Percentiles rank a stretch among this genome's conserved stretches.
These are phyloP conservation scores for Venturia oleaginea DNA, from an alignment of 2,329 filamentous ascomycete genomes.

Conservation along the genomic window DNA sequence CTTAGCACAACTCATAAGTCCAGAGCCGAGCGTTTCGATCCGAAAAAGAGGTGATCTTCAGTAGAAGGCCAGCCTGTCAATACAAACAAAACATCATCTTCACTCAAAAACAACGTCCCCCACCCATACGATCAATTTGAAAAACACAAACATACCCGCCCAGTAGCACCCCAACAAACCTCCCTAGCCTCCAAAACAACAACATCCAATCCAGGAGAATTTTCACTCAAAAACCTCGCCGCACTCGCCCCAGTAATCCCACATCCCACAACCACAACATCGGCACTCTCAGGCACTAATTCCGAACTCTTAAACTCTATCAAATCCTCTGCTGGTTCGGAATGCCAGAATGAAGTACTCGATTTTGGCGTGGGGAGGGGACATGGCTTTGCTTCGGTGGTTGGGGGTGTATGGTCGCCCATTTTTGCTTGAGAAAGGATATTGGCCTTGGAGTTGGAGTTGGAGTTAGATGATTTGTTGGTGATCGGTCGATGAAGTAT, in stretches of 20 bases:
- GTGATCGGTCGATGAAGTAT: background rate
- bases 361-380: constrained; percentile 51
- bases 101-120: too few species aligned
- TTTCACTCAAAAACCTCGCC: constrained; percentile 48
- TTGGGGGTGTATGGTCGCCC: background rate
- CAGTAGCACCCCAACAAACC: constrained; percentile 75
- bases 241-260: constrained; percentile 70
- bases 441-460: background rate
- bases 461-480: background rate
- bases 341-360: constrained; percentile 65
- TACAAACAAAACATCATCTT: too few species aligned
- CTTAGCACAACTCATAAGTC: too few species aligned
- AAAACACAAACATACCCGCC: constrained; percentile 48
- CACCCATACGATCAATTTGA: too few species aligned
- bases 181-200: constrained; percentile 71
- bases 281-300: constrained; percentile 51
- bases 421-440: background rate
- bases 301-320: constrained; percentile 59
- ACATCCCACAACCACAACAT: constrained; percentile 64
- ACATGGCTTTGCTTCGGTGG: constrained; percentile 9
- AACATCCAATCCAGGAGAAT: constrained; percentile 41
- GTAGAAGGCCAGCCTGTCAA: too few species aligned
- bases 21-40: too few species aligned
- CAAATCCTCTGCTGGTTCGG: constrained; percentile 54
- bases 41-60: too few species aligned